phyloP scores from a whole-genome alignment of 371 early-diverging fungal species.

The Dichotomocladium elegans region DNA sequence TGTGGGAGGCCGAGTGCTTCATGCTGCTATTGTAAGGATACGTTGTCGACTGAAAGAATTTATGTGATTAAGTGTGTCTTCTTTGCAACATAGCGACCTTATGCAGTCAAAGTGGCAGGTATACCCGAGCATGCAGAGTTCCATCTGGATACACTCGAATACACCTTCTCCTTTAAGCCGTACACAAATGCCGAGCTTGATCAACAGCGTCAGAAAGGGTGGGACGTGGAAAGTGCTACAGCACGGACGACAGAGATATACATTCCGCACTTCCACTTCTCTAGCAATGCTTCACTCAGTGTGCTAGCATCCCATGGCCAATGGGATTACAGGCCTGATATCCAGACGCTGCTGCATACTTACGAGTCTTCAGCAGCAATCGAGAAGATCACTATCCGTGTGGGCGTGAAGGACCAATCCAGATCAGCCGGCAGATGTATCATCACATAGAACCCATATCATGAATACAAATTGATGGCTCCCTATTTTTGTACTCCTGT shows the following conservation, averaged over 20 bases:
- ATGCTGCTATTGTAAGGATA: slow-evolving; percentile 64
- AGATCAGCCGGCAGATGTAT: too few relatives aligned
- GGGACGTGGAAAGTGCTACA: background rate
- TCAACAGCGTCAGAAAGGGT: too few relatives aligned
- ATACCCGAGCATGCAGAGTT: slow-evolving; percentile 59
- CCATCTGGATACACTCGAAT: slow-evolving; percentile 52
- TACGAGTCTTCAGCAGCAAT: too few relatives aligned
- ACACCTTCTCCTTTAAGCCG: slow-evolving; percentile 50
- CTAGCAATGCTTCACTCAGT: background rate
- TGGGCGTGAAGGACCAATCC: too few relatives aligned
- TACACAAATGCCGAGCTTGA: slow-evolving; percentile 4
- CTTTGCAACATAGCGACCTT: slow-evolving; percentile 72
- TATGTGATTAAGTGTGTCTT: background rate
- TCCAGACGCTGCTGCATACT: slow-evolving; percentile 3
- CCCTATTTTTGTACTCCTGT: too few relatives aligned
- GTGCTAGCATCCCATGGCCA: slow-evolving; percentile 1
- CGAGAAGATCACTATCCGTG: too few relatives aligned
- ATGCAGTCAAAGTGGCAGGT: slow-evolving; percentile 78
- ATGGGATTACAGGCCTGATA: slow-evolving; percentile 1
- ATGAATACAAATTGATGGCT: too few relatives aligned
- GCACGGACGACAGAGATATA: slow-evolving; percentile 4
- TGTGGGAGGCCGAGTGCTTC: slow-evolving; percentile 75
- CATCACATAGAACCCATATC: too few relatives aligned
- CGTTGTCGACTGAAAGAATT: background rate
- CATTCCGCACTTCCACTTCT: slow-evolving; percentile 8